These are phyloP conservation scores for Penicillium steckii DNA, from an alignment of 495 filamentous ascomycete genomes.

Conservation along the genomic window DNA sequence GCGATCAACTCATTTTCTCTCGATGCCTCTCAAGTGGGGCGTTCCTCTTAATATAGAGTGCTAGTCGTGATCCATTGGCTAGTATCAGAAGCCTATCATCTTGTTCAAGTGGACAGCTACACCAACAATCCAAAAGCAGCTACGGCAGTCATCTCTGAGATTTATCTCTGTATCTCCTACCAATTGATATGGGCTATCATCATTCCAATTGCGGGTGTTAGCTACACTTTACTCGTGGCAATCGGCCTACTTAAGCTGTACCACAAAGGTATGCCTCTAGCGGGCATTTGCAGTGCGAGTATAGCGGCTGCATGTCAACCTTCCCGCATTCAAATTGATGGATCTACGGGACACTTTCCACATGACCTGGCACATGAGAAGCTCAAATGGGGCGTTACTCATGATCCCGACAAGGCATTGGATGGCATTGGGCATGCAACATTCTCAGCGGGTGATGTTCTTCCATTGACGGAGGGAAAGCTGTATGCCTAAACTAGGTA, in stretches of 20 bases:
- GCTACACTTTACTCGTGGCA: neutral
- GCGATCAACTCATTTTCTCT: conserved; percentile 9
- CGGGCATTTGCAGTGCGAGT: neutral
- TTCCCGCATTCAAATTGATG: neutral
- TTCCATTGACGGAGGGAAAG: neutral
- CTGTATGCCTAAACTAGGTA: neutral
- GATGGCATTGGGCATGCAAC: neutral
- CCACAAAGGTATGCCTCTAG: neutral
- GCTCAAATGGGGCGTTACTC: neutral
- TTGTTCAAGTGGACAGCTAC: conserved; percentile 6
- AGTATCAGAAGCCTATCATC: conserved; percentile 8
- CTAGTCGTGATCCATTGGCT: conserved; percentile 9
- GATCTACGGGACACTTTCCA: neutral
- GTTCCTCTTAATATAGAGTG: conserved; percentile 1
- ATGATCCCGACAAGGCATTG: neutral
- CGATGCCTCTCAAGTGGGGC: conserved; percentile 9
- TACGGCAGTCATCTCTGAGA: too few species aligned
- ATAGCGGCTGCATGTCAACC: neutral
- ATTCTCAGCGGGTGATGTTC: neutral
- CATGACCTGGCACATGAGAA: neutral
- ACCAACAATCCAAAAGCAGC: neutral
- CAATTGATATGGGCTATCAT: neutral
- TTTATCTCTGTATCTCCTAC: too few species aligned
- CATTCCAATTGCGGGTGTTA: neutral
- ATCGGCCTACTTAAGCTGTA: neutral